These are phyloP conservation scores for Peniophora sp. DNA, from an alignment of 1,284 basidiomycete species.

Conservation along the genomic window DNA sequence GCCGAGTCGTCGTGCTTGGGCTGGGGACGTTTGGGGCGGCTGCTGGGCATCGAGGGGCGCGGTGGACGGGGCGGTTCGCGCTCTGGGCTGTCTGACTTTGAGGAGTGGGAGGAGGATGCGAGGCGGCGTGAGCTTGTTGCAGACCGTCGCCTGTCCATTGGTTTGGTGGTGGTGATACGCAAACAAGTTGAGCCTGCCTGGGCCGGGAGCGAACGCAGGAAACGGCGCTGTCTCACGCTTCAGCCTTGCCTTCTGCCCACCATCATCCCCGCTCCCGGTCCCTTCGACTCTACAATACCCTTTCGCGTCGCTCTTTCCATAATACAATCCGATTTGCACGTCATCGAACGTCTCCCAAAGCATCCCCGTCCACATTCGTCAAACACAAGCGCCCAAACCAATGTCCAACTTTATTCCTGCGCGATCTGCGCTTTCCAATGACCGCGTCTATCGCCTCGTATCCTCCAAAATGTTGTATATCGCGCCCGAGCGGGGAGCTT, in stretches of 20 bases:
- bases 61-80: slow-evolving; percentile 31
- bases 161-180: too few relatives aligned
- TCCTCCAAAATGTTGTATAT: too few relatives aligned
- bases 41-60: slow-evolving; percentile 21
- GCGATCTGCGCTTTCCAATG: not conserved
- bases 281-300: not conserved
- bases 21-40: slow-evolving; percentile 44
- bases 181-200: too few relatives aligned
- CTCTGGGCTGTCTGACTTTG: slow-evolving; percentile 23
- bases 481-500: too few relatives aligned
- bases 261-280: not conserved
- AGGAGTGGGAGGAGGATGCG: slow-evolving; percentile 55
- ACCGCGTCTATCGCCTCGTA: not conserved
- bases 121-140: slow-evolving; percentile 69
- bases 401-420: not conserved
- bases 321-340: too few relatives aligned
- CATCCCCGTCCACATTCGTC: not conserved
- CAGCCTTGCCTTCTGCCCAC: not conserved
- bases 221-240: slow-evolving; percentile 4
- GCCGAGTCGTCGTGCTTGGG: slow-evolving; percentile 69
- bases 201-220: too few relatives aligned
- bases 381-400: not conserved
- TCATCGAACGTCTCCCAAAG: not conserved
- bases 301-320: not conserved
- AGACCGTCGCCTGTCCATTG: slow-evolving; percentile 69